phyloP scores from a whole-genome alignment of 1,284 basidiomycete genomes.

The Hymenochaete sp. region DNA sequence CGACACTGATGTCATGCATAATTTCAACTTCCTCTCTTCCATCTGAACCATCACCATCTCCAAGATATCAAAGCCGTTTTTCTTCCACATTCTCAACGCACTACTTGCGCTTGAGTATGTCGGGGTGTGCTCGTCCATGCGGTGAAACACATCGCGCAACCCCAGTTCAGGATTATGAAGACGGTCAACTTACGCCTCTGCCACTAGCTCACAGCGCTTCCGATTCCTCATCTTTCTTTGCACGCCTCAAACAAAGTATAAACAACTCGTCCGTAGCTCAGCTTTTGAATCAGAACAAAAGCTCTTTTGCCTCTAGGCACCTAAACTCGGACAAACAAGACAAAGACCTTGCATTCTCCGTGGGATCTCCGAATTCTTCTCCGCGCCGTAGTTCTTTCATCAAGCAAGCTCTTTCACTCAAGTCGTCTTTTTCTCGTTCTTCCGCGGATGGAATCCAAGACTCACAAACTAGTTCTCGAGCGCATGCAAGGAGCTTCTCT shows the following conservation, averaged over 20 bases:
- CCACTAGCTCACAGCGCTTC: conserved; percentile 5
- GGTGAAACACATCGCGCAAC: not conserved
- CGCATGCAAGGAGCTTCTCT: conserved; percentile 4
- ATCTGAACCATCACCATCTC: too few species aligned
- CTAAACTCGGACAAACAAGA: not conserved
- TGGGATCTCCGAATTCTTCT: not conserved
- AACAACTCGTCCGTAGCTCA: conserved; percentile 6
- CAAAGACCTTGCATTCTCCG: not conserved
- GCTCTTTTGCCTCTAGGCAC: not conserved
- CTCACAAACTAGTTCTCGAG: too few species aligned
- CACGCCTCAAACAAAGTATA: conserved; percentile 12
- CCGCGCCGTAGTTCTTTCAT: not conserved
- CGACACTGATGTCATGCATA: too few species aligned
- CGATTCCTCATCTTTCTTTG: conserved; percentile 9
- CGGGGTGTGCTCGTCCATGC: too few species aligned
- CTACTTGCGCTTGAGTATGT: too few species aligned
- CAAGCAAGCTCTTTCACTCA: conserved; percentile 3
- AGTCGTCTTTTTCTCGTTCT: conserved; percentile 5
- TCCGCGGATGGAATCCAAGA: conserved; percentile 11
- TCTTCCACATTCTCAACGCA: too few species aligned
- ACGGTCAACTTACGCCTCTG: conserved; percentile 13
- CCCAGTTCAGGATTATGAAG: conserved; percentile 7
- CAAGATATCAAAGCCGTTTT: too few species aligned
- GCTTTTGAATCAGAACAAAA: conserved; percentile 1
- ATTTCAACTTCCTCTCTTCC: too few species aligned